These are phyloP conservation scores for Phoma sp. DNA, from an alignment of 2,329 filamentous ascomycete species.

Conservation along the genomic window DNA sequence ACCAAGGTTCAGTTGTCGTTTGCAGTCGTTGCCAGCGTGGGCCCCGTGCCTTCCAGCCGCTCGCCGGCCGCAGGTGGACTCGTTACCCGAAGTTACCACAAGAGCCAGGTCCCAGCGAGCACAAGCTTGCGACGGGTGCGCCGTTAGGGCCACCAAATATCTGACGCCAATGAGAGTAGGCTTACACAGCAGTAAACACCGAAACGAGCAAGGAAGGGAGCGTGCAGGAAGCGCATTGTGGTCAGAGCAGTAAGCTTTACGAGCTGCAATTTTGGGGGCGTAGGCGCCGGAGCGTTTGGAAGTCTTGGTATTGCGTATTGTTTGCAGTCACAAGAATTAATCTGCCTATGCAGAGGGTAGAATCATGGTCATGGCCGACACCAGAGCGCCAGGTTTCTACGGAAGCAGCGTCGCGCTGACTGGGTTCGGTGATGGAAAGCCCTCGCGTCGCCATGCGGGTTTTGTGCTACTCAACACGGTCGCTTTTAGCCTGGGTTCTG, in stretches of 20 bases:
- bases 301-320: not conserved
- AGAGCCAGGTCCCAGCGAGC: not conserved
- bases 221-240: slow-evolving; percentile 6
- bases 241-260: slow-evolving; percentile 3
- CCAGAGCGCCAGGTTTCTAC: not conserved
- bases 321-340: not conserved
- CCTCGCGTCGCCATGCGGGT: slow-evolving; percentile 9
- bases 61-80: slow-evolving; percentile 1
- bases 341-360: not conserved
- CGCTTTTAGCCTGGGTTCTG: slow-evolving; percentile 2
- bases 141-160: not conserved
- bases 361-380: not conserved
- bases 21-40: not conserved
- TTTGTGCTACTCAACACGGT: slow-evolving; percentile 1
- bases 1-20: not conserved
- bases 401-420: not conserved
- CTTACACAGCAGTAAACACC: slow-evolving; percentile 11
- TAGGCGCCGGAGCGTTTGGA: slow-evolving; percentile 1
- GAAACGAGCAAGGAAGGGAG: slow-evolving; percentile 12
- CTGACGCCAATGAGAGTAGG: slow-evolving; percentile 3
- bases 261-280: slow-evolving; percentile 9
- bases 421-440: slow-evolving; percentile 1
- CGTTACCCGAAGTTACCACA: not conserved
- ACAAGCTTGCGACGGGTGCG: slow-evolving; percentile 2
- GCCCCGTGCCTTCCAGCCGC: slow-evolving; percentile 4